A percentile compares a stretch with the other conserved stretches of the same genome.
phyloP scores from a whole-genome alignment of 2,329 filamentous ascomycete species.

The Dothideomycetes sp. region DNA sequence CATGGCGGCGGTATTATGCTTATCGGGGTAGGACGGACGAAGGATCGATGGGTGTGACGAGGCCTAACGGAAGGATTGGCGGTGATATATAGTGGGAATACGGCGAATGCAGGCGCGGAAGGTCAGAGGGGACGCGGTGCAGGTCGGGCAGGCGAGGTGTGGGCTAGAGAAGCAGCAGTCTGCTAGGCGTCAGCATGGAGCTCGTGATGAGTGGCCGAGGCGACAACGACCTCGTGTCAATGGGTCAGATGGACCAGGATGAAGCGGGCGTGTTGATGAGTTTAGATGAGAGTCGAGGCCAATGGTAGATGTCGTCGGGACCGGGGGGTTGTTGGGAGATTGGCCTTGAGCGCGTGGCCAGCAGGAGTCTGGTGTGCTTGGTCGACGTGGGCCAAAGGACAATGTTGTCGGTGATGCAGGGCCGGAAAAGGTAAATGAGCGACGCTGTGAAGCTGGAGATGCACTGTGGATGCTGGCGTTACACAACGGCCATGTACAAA shows the following conservation, averaged over 20 bases:
- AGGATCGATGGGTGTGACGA: background rate
- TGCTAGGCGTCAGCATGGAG: constrained; percentile 9
- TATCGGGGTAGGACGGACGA: background rate
- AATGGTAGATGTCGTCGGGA: background rate
- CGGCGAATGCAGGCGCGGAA: background rate
- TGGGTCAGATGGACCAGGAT: constrained; percentile 9
- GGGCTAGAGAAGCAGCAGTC: constrained; percentile 3
- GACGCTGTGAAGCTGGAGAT: constrained; percentile 5
- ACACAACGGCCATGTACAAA: constrained; percentile 5
- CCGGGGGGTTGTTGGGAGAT: too few species aligned
- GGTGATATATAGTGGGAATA: background rate
- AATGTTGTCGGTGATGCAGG: background rate
- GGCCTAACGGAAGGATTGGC: too few species aligned
- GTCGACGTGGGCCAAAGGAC: constrained; percentile 5
- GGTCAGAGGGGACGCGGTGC: background rate
- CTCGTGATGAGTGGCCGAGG: constrained; percentile 4
- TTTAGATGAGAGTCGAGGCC: background rate
- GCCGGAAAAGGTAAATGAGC: constrained; percentile 5
- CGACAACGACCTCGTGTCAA: constrained; percentile 4
- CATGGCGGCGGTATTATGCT: constrained; percentile 36
- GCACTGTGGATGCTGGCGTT: constrained; percentile 5
- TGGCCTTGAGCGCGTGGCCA: background rate
- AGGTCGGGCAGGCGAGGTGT: background rate
- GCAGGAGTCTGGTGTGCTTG: constrained; percentile 5
- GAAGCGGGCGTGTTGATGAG: background rate